A percentile compares a stretch with the other conserved stretches of the same genome.
Evolutionary conservation across 1,139 yeast species (phyloP).

Genomic region (Yamadazyma sp.): DNA sequence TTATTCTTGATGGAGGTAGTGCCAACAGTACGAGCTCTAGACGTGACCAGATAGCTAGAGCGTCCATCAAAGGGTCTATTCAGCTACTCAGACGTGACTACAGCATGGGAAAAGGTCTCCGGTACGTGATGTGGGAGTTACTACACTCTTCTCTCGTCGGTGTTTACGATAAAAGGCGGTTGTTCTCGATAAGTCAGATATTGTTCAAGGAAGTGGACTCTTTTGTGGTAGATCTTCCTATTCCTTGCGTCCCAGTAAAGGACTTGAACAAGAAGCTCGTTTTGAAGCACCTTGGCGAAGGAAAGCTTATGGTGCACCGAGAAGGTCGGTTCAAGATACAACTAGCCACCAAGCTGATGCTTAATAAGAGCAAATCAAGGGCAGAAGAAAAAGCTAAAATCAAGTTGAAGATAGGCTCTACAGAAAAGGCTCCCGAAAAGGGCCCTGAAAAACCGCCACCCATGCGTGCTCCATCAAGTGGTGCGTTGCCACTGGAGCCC

Average conservation of each 20-base stretch:
- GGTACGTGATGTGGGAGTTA: constrained; percentile 65
- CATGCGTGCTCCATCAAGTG: constrained; percentile 5
- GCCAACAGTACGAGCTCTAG: constrained; percentile 25
- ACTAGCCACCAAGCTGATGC: constrained; percentile 23
- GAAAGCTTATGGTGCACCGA: constrained; percentile 42
- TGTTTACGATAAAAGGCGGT: constrained; percentile 56
- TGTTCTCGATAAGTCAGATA: constrained; percentile 67
- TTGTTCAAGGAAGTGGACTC: constrained; percentile 65
- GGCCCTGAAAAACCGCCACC: constrained; percentile 2
- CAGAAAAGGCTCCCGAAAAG: neutral
- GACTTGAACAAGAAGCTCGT: constrained; percentile 59
- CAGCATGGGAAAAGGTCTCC: constrained; percentile 62
- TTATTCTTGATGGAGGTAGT: constrained; percentile 47
- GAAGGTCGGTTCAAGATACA: constrained; percentile 50
- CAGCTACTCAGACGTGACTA: constrained; percentile 66
- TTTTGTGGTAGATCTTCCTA: constrained; percentile 57
- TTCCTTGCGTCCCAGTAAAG: constrained; percentile 55
- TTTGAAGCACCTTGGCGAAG: constrained; percentile 51
- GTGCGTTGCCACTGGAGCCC: neutral
- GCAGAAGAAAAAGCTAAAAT: constrained; percentile 17
- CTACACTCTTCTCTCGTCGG: constrained; percentile 61
- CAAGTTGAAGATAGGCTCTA: constrained; percentile 20
- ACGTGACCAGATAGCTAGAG: constrained; percentile 42
- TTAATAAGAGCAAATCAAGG: constrained; percentile 9
- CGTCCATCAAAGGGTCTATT: constrained; percentile 61